Conservation (phyloP, 2,329 filamentous ascomycete genomes). For the Alternaria brassicae region DNA sequence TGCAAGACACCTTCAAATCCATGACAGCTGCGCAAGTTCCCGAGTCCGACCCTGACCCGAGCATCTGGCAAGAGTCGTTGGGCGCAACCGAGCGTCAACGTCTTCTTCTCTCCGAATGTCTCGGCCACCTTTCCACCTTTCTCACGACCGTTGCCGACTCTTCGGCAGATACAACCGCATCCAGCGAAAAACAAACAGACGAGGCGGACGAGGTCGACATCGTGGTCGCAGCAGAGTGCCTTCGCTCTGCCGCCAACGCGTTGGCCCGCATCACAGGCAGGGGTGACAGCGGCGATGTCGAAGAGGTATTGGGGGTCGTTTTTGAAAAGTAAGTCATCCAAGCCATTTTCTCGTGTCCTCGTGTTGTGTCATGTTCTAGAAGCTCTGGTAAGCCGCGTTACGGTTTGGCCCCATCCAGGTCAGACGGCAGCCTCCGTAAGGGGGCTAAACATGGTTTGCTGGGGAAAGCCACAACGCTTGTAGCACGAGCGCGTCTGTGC, state of each 20-base stretch:
- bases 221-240: slow-evolving; percentile 86
- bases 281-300: slow-evolving; percentile 85
- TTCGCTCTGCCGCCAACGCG: slow-evolving; percentile 63
- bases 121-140: slow-evolving; percentile 75
- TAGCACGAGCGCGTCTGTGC: slow-evolving; percentile 18
- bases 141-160: slow-evolving; percentile 61
- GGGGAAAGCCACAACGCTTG: slow-evolving; percentile 31
- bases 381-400: slow-evolving; percentile 7
- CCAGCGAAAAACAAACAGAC: background rate
- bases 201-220: slow-evolving; percentile 71
- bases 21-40: slow-evolving; percentile 68
- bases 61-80: slow-evolving; percentile 80
- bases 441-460: slow-evolving; percentile 4
- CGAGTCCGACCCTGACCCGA: slow-evolving; percentile 61
- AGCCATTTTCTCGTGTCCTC: background rate
- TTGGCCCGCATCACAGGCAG: slow-evolving; percentile 83
- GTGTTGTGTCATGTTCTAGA: slow-evolving; percentile 5
- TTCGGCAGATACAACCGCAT: slow-evolving; percentile 8
- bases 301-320: slow-evolving; percentile 94
- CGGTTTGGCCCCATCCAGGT: slow-evolving; percentile 9
- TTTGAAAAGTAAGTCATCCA: slow-evolving; percentile 83
- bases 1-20: slow-evolving; percentile 71
- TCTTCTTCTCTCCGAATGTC: slow-evolving; percentile 77
- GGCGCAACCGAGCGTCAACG: slow-evolving; percentile 91
- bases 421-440: slow-evolving; percentile 11